phyloP scores from a whole-genome alignment of 805 yeast species.

The Barnettozyma vustinii region DNA sequence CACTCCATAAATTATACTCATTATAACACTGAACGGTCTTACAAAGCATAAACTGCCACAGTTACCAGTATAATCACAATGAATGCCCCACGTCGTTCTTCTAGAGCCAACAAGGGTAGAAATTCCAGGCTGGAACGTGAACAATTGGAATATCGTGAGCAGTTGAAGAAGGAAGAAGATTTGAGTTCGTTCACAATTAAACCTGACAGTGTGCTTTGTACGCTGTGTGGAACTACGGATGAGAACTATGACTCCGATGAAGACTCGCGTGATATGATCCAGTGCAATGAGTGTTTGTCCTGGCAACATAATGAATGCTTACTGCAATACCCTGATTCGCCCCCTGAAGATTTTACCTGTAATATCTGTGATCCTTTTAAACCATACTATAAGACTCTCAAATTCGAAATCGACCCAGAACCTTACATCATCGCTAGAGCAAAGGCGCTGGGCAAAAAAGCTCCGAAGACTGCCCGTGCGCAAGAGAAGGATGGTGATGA shows the following conservation, averaged over 20 bases:
- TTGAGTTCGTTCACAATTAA: constrained; percentile 14
- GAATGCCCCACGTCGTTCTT: constrained; percentile 34
- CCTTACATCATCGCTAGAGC: constrained; percentile 5
- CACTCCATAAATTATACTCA: no score
- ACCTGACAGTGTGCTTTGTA: constrained; percentile 43
- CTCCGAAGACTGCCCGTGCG: not conserved
- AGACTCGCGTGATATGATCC: constrained; percentile 56
- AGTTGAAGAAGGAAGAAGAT: constrained; percentile 13
- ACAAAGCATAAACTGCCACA: no score
- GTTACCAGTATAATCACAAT: constrained; percentile 2
- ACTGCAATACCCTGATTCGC: constrained; percentile 35
- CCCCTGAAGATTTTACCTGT: constrained; percentile 50
- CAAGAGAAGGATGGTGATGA: not conserved
- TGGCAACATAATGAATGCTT: constrained; percentile 72
- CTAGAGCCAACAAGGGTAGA: constrained; percentile 38
- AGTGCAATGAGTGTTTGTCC: constrained; percentile 59
- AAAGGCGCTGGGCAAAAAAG: constrained; percentile 10
- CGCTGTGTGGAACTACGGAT: constrained; percentile 56
- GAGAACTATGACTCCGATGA: constrained; percentile 52
- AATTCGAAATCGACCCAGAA: constrained; percentile 27
- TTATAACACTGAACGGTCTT: no score
- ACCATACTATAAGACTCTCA: constrained; percentile 28
- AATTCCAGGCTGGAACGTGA: constrained; percentile 28
- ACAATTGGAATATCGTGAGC: constrained; percentile 19
- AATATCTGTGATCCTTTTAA: constrained; percentile 43